These are phyloP conservation scores for Ascochyta koolunga DNA, from an alignment of 2,329 filamentous ascomycete genomes.

Conservation along the genomic window DNA sequence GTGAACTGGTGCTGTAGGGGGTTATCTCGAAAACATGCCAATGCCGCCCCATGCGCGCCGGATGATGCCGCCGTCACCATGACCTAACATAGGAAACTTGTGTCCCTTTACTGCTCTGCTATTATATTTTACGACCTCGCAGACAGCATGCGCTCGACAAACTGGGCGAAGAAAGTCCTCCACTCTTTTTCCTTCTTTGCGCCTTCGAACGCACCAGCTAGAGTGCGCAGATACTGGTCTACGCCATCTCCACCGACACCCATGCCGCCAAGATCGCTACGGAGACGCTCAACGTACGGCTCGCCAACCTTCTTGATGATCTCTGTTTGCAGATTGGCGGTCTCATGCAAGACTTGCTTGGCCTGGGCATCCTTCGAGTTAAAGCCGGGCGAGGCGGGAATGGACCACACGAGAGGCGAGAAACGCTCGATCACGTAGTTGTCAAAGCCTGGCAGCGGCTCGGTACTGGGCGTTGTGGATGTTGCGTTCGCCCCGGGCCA, in stretches of 20 bases:
- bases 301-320: slow-evolving; percentile 91
- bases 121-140: slow-evolving; percentile 19
- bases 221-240: slow-evolving; percentile 65
- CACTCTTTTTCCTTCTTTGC: slow-evolving; percentile 51
- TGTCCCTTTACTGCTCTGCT: neutral
- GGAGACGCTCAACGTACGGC: slow-evolving; percentile 74
- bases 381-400: slow-evolving; percentile 80
- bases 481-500: slow-evolving; percentile 39
- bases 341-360: slow-evolving; percentile 85
- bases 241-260: slow-evolving; percentile 70
- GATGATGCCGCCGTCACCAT: slow-evolving; percentile 15
- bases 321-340: slow-evolving; percentile 82
- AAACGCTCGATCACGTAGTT: slow-evolving; percentile 88
- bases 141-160: slow-evolving; percentile 45
- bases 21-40: slow-evolving; percentile 19
- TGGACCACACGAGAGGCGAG: slow-evolving; percentile 87
- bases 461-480: slow-evolving; percentile 58
- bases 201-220: slow-evolving; percentile 44
- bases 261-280: slow-evolving; percentile 68
- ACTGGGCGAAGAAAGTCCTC: slow-evolving; percentile 53
- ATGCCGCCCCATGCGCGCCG: slow-evolving; percentile 18
- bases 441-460: slow-evolving; percentile 82
- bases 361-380: slow-evolving; percentile 86
- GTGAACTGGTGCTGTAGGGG: slow-evolving; percentile 14
- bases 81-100: slow-evolving; percentile 11